phyloP scores from a whole-genome alignment of 495 filamentous ascomycete species.

The Cercophora sp. region DNA sequence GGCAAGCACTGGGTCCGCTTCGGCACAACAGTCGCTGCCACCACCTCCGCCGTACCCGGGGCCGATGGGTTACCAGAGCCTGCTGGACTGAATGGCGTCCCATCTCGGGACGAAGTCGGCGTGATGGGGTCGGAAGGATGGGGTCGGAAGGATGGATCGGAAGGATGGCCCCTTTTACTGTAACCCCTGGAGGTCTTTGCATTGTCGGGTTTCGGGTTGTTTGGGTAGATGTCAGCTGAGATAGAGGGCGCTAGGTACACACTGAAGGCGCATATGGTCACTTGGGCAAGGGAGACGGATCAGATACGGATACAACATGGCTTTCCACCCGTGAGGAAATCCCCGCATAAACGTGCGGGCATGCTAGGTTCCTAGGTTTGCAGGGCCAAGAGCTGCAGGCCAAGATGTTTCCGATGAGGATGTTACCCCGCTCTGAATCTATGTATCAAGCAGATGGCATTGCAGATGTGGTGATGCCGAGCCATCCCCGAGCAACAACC shows the following conservation, averaged over 20 bases:
- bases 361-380: no score
- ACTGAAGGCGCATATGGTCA: not conserved
- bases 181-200: not conserved
- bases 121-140: no score
- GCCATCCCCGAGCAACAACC: conserved; percentile 24
- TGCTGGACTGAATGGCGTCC: conserved; percentile 14
- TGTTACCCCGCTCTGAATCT: conserved; percentile 11
- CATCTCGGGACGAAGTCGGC: not conserved
- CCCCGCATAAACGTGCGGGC: no score
- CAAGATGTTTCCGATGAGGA: not conserved
- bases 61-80: conserved; percentile 16
- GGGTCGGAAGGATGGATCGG: no score
- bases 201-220: conserved; percentile 2
- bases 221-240: not conserved
- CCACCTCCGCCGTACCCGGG: conserved; percentile 21
- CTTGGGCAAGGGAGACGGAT: not conserved
- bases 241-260: not conserved
- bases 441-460: not conserved
- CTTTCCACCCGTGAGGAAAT: not conserved
- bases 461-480: conserved; percentile 24
- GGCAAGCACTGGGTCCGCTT: not conserved
- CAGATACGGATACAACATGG: conserved; percentile 1
- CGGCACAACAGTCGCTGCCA: conserved; percentile 4
- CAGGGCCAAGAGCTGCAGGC: conserved; percentile 11
- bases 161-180: not conserved